Evolutionary conservation across 495 filamentous ascomycete species (phyloP).

Genomic region (Penicillium canariense): DNA sequence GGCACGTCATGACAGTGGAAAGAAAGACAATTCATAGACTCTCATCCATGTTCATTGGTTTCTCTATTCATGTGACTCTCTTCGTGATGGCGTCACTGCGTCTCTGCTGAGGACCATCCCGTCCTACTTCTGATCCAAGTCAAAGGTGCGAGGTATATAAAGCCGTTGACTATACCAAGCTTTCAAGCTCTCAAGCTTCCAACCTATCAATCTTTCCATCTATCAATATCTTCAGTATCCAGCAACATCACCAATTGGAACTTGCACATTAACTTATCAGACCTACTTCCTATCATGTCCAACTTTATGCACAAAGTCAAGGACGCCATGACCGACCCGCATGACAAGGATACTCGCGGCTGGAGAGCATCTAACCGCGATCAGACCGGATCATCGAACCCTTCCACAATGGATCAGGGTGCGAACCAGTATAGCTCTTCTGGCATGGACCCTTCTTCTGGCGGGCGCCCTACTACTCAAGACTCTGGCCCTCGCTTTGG

Average conservation of each 20-base stretch:
- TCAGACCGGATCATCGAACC: slow-evolving; percentile 3
- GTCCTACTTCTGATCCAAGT: neutral
- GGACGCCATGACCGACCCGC: slow-evolving; percentile 49
- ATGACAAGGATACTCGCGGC: neutral
- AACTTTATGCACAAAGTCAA: slow-evolving; percentile 66
- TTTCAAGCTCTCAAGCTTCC: neutral
- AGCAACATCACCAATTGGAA: too few relatives aligned
- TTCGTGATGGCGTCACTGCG: neutral
- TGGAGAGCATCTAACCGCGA: neutral
- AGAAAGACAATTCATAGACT: neutral
- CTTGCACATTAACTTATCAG: too few relatives aligned
- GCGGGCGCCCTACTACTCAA: too few relatives aligned
- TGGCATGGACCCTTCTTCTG: neutral
- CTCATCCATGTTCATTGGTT: neutral
- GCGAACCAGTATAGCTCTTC: slow-evolving; percentile 1
- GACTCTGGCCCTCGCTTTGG: too few relatives aligned
- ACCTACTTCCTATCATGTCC: slow-evolving; percentile 62
- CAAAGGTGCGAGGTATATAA: neutral
- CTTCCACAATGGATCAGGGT: neutral
- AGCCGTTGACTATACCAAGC: neutral
- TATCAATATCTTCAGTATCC: too few relatives aligned
- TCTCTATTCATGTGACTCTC: neutral
- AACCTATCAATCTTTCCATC: neutral
- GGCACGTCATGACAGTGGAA: neutral
- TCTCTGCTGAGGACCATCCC: too few relatives aligned